Base-by-base conservation (phyloP, 306 rosid species). In the Castanospermum australe region DNA sequence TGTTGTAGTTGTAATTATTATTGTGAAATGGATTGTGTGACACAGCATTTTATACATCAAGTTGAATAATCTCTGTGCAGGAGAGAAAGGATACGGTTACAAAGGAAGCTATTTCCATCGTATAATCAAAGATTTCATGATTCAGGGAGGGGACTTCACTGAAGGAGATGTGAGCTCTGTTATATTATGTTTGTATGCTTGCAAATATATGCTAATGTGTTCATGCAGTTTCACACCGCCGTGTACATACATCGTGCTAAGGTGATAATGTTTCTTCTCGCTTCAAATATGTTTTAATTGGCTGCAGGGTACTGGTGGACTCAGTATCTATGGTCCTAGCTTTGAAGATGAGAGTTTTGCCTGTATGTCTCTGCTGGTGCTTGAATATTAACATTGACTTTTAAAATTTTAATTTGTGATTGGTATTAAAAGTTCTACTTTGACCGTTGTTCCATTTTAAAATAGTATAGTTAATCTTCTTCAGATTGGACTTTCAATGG, bases 131-230 rank as follows among this genome's bases (percentile, higher is more conserved):
- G 92, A 90, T 65, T 92, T 94, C 81, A 94, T 94, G 98, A 86
- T 92, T 83, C 98, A 94, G 84, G 97, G 97, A 84, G 98, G 98
- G 67, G 98, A 94, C 79, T 94, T 94, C 90, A 92, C 94, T 25
- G 84, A 90, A 73, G 98, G 98, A 88, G 48, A 94, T 78, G 97
- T 92, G 80, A 78, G 76, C 35, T 32, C 51, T 73, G 64, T 50
- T 60, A 51, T 67, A 21, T 51, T 68, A 67, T 47, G 74, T 81
- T 80, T 18, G 28, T 50, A 44, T 61, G 63, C 67, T 51, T 74
- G 8, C 36, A 13, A 36, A 24, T 48, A 48, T 51, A 17, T 22
- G 41, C 9, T 44, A 14, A 44, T 66, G 68, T 8, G 57, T 5
- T 71, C 48, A 36, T 20, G 59, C 14, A 17, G 52, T 62, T 55